phyloP scores from a whole-genome alignment of 495 filamentous ascomycete species.

The Podospora pseudopauciseta region DNA sequence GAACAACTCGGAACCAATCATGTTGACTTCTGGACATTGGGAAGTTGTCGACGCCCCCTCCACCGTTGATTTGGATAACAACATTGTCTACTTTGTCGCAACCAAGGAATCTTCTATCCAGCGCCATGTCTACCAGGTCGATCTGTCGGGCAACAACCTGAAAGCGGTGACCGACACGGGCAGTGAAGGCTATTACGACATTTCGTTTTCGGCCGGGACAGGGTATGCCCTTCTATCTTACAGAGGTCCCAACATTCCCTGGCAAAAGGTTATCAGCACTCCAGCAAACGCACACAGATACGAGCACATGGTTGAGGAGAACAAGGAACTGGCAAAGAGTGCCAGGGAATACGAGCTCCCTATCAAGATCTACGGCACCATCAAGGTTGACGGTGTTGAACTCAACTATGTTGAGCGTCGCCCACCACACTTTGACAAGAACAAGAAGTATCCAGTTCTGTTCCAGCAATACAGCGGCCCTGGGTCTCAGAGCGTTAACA shows the following conservation, averaged over 20 bases:
- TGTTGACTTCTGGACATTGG: constrained; percentile 87
- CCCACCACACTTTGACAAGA: constrained; percentile 83
- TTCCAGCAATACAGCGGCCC: constrained; percentile 93
- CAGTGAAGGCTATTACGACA: constrained; percentile 76
- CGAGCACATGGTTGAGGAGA: constrained; percentile 72
- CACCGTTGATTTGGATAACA: constrained; percentile 77
- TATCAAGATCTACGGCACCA: constrained; percentile 76
- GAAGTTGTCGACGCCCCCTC: constrained; percentile 89
- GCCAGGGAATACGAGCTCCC: constrained; percentile 78
- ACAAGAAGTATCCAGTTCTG: constrained; percentile 85
- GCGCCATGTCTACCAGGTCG: constrained; percentile 85
- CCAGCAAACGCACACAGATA: constrained; percentile 61
- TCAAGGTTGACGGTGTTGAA: constrained; percentile 65
- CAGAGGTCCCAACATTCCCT: constrained; percentile 79
- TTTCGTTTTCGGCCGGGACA: constrained; percentile 78
- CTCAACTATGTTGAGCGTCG: constrained; percentile 87
- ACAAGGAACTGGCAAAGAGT: constrained; percentile 60
- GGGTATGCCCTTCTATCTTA: constrained; percentile 82
- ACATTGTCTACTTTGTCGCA: constrained; percentile 84
- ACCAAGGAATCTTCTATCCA: constrained; percentile 86
- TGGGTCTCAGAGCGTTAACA: constrained; percentile 79
- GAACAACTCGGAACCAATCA: constrained; percentile 71
- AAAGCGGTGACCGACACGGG: constrained; percentile 68
- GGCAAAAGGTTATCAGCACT: constrained; percentile 87
- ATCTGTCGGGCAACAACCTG: constrained; percentile 70